phyloP scores from a whole-genome alignment of 768 basidiomycete genomes.

The Leccinellum albellum region DNA sequence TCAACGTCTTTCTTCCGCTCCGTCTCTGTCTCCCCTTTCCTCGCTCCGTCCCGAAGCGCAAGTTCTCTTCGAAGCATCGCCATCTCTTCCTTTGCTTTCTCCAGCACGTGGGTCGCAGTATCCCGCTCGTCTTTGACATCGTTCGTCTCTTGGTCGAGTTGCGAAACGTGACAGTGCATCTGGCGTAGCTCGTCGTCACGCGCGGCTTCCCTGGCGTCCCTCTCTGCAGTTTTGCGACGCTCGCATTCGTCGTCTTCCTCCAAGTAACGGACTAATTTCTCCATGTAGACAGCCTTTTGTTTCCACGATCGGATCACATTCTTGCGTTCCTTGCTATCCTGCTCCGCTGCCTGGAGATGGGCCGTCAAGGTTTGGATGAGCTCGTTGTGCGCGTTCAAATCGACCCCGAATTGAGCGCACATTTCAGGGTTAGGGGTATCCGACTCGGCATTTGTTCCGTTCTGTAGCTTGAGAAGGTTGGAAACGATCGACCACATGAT shows the following conservation, averaged over 20 bases:
- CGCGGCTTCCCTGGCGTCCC: slow-evolving; percentile 81
- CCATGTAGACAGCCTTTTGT: slow-evolving; percentile 74
- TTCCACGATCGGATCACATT: slow-evolving; percentile 58
- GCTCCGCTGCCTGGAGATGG: slow-evolving; percentile 53
- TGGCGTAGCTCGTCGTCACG: slow-evolving; percentile 75
- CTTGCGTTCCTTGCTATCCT: slow-evolving; percentile 60
- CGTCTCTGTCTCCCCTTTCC: background rate
- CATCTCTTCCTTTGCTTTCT: slow-evolving; percentile 61
- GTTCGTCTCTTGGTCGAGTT: slow-evolving; percentile 64
- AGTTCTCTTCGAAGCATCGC: slow-evolving; percentile 39
- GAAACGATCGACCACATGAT: slow-evolving; percentile 63
- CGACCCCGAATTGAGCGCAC: slow-evolving; percentile 72
- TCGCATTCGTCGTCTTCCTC: slow-evolving; percentile 89
- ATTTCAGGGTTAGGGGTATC: slow-evolving; percentile 40
- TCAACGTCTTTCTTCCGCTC: background rate
- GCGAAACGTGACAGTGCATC: slow-evolving; percentile 74
- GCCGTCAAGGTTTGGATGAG: slow-evolving; percentile 56
- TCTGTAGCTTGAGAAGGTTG: slow-evolving; percentile 48
- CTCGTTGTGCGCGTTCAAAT: slow-evolving; percentile 70
- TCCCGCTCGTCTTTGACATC: slow-evolving; percentile 47
- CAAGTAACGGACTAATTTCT: slow-evolving; percentile 57
- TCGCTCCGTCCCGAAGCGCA: background rate
- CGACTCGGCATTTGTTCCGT: slow-evolving; percentile 20
- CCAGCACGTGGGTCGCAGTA: slow-evolving; percentile 22
- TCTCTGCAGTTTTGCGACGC: slow-evolving; percentile 74